Evolutionary conservation across 2,329 filamentous ascomycete genomes (phyloP).

Genomic region (Beauveria australis): DNA sequence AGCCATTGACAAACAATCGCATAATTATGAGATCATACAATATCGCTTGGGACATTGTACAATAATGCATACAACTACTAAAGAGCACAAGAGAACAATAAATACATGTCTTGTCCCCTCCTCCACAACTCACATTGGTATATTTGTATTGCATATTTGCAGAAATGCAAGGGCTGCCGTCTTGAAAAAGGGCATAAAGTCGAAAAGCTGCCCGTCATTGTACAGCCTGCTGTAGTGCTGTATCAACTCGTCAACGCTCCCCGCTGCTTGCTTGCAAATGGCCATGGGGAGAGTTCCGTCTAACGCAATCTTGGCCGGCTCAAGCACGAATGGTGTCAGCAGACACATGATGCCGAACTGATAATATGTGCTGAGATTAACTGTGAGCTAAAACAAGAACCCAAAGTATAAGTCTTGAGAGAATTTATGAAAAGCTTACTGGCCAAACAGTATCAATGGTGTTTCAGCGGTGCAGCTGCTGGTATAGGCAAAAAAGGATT

Average conservation of each 20-base stretch:
- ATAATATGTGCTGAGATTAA: background rate
- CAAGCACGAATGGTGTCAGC: background rate
- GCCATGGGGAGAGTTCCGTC: background rate
- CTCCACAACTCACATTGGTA: background rate
- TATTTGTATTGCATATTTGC: background rate
- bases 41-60: too few species aligned
- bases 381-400: background rate
- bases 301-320: background rate
- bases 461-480: background rate
- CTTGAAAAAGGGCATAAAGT: conserved; percentile 3
- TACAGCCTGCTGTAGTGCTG: background rate
- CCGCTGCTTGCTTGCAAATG: background rate
- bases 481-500: conserved; percentile 2
- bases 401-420: too few species aligned
- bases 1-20: background rate
- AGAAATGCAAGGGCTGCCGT: background rate
- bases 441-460: background rate
- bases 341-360: conserved; percentile 5
- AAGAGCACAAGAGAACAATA: background rate
- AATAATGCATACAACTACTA: background rate
- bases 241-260: background rate
- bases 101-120: background rate
- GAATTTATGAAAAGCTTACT: background rate
- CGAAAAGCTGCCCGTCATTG: background rate
- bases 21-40: background rate